Base-by-base conservation (phyloP, 257 asterid species). In the Euphrasia confusa region DNA sequence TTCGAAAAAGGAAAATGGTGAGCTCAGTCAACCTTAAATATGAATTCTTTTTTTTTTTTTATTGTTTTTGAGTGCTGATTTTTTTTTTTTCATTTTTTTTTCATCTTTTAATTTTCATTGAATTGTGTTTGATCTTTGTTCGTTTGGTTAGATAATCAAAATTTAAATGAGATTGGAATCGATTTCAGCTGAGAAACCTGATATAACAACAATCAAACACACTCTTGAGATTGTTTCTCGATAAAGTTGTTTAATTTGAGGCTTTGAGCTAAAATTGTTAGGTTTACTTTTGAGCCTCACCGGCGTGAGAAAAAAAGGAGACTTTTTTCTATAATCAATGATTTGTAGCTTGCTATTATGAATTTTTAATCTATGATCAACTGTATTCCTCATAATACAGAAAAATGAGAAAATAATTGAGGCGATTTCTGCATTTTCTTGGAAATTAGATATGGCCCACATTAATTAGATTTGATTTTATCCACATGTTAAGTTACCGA, bases 1-100 rank as follows among this genome's bases (percentile, higher is more conserved):
- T 32, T 71, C 58, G 14, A 76, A 64, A 26, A 82, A 71, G 70
- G 83, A 72, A 7, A 80, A 65, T 44, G 89, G 94, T 86, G 59
- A 76, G 83, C 55, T 47, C 9, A 39, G 74, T 69, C 64, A 62
- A 61, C 65, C 0, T 24, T 26, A 37, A 26, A 33, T 47, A 0
- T 47, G 59, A 59, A 30, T 42, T 57, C 48, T 24, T 40, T 49
- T 18, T 63, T 73, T 24, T 67, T 68, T 35, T 52, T n/a, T n/a
- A n/a, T n/a, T 62, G 68, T 26, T 15, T 49, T 8, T 54, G 61
- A 0, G 13, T 3, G 49, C 60, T 40, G 37, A 18, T 65, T 28
- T 50, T 64, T 49, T 37, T 50, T 35, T 5, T 3, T 0, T 21
- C n/a, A n/a, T 52, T n/a, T 37, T 3, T 39, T 40, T 44, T 60